Conservation (phyloP, 2,329 filamentous ascomycete species). For the Penicillium sclerotigenum region DNA sequence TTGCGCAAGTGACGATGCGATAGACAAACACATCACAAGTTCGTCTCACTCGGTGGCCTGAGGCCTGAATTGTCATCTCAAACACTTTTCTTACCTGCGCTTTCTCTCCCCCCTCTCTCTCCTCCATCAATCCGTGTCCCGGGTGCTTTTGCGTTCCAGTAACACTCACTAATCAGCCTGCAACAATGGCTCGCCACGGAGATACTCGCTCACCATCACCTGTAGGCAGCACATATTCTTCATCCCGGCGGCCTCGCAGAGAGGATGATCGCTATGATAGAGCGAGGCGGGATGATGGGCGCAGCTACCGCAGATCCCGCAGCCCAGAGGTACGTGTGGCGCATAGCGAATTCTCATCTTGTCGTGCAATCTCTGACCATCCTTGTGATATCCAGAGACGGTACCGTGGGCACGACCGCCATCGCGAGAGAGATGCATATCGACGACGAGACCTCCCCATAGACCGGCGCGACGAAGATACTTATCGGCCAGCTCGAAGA, state of each 20-base stretch:
- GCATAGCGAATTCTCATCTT: background rate
- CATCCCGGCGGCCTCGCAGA: conserved; percentile 61
- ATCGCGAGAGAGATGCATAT: conserved; percentile 58
- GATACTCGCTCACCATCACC: conserved; percentile 84
- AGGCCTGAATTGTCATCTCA: background rate
- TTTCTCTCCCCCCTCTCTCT: conserved; percentile 2
- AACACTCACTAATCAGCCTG: conserved; percentile 52
- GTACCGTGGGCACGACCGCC: conserved; percentile 49
- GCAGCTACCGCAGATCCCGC: conserved; percentile 46
- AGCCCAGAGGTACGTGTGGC: conserved; percentile 47
- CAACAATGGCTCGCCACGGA: conserved; percentile 59
- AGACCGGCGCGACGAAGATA: conserved; percentile 56
- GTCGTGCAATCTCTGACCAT: conserved; percentile 11
- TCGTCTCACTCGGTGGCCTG: background rate
- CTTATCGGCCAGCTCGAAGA: conserved; percentile 59
- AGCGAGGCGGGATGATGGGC: conserved; percentile 51
- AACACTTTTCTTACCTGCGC: background rate
- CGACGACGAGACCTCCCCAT: conserved; percentile 68
- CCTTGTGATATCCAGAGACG: conserved; percentile 47
- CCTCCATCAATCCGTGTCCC: conserved; percentile 13
- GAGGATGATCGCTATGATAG: conserved; percentile 54
- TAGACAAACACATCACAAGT: background rate
- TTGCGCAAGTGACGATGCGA: background rate
- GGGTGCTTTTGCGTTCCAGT: conserved; percentile 39
- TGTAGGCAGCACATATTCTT: conserved; percentile 78